Evolutionary conservation across 805 yeast genomes (phyloP).

Genomic region (Ogataea chonburiensis): DNA sequence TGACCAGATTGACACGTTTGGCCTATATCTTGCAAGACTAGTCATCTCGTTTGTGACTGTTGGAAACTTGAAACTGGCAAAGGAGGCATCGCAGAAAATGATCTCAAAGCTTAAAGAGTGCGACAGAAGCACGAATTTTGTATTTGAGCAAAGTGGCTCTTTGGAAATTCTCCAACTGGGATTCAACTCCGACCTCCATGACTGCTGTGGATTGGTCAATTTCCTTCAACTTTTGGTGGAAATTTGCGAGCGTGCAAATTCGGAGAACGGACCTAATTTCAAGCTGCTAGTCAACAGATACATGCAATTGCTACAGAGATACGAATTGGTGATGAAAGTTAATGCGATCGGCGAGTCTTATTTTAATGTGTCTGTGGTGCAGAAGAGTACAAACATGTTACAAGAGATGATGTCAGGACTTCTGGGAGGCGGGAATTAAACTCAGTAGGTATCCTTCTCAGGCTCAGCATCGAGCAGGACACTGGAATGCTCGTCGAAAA

Average conservation of each 20-base stretch:
- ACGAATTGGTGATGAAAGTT: slow-evolving; percentile 24
- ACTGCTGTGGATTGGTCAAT: slow-evolving; percentile 50
- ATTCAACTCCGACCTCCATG: slow-evolving; percentile 18
- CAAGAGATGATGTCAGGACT: slow-evolving; percentile 78
- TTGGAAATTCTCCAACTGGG: slow-evolving; percentile 36
- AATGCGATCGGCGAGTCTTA: slow-evolving; percentile 32
- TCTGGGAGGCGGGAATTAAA: slow-evolving; percentile 40
- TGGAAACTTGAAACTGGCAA: slow-evolving; percentile 62
- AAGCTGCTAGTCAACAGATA: slow-evolving; percentile 47
- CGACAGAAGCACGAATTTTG: slow-evolving; percentile 16
- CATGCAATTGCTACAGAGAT: slow-evolving; percentile 19
- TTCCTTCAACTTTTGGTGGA: slow-evolving; percentile 66
- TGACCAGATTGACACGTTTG: slow-evolving; percentile 31
- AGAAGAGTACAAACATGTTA: slow-evolving; percentile 53
- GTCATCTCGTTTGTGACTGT: slow-evolving; percentile 73
- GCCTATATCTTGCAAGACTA: slow-evolving; percentile 45
- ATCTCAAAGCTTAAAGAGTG: slow-evolving; percentile 31
- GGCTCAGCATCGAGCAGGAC: slow-evolving; percentile 31
- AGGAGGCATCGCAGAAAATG: slow-evolving; percentile 39
- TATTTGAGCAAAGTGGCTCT: slow-evolving; percentile 21
- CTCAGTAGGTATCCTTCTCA: slow-evolving; percentile 29
- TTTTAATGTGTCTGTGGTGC: slow-evolving; percentile 37
- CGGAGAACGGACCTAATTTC: slow-evolving; percentile 39
- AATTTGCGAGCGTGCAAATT: slow-evolving; percentile 48
- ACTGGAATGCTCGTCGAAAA: slow-evolving; percentile 27